Evolutionary conservation across 176 grass and related monocot species (phyloP).

Genomic region (Rhipidocladum racemiflorum): DNA sequence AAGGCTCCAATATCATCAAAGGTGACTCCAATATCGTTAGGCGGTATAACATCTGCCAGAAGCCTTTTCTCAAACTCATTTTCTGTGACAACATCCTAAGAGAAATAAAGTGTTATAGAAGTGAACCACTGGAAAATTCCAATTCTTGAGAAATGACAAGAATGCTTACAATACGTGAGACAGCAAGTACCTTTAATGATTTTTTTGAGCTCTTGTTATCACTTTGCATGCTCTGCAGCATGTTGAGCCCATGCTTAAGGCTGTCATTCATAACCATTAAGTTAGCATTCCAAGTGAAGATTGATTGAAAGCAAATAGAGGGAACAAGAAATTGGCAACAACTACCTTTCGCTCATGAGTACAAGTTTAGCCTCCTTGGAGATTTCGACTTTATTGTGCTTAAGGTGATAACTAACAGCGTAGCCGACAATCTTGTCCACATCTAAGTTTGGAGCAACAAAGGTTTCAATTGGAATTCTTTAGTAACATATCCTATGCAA

Average conservation of each 20-base stretch:
- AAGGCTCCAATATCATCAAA: conserved; percentile 99
- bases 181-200: conserved; percentile 74
- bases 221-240: conserved; percentile 92
- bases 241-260: conserved; percentile 80
- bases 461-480: conserved; percentile 11
- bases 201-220: conserved; percentile 94
- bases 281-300: conserved; percentile 21
- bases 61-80: conserved; percentile 99
- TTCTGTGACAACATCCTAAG: conserved; percentile 93
- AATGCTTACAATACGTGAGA: conserved; percentile 22
- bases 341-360: conserved; percentile 63
- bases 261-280: conserved; percentile 40
- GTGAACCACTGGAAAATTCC: not conserved
- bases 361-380: conserved; percentile 79
- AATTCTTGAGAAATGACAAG: not conserved
- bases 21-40: conserved; percentile 95
- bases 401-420: conserved; percentile 89
- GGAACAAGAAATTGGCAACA: not conserved
- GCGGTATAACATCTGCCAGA: conserved; percentile 92
- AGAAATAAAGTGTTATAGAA: conserved; percentile 22
- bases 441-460: conserved; percentile 49
- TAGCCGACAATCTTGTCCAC: conserved; percentile 96
- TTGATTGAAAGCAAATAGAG: conserved; percentile 5
- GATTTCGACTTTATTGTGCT: conserved; percentile 56
- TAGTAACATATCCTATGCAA: not conserved